Evolutionary conservation across 371 early-diverging fungal genomes (phyloP), one percentile per base, ranked within the genome.

Genomic region (Rhizopus delemar): DNA sequence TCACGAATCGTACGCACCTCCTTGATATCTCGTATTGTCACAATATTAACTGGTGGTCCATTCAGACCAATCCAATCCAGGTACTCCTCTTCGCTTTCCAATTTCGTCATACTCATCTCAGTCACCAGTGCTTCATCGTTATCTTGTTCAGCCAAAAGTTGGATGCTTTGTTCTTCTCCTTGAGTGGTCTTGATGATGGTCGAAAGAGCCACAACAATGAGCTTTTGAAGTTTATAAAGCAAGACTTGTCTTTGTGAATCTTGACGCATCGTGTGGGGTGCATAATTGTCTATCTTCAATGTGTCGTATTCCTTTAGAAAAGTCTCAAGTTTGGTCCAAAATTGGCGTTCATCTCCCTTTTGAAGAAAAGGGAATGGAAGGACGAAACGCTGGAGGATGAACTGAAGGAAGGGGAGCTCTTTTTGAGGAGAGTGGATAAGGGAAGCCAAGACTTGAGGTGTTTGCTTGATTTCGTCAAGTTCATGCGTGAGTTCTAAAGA

Each of bases 361-460:
- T 73, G 74, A 3, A 79, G 54, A 6, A 79, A 57, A 34, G 80
- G 80, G 36, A 79, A 79, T 31, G 71, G 66, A 8, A 65, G 56
- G 6, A 79, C 60, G 46, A 68, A 70, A 33, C 66, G 54, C 8
- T 67, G 62, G 49, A 69, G 67, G 13, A 76, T 33, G 38, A 69
- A 76, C 3, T 63, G 63, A 8, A 79, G 46, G 39, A 79, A 74
- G 16, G 81, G 81, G 15, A 53, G 56, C 8, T 57, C 48, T n/a
- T 49, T 49, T 11, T 15, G 32, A 5, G 41, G 13, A 9, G 52
- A 31, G 5, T 59, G 43, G 2, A 59, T n/a, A 4, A 62, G 36
- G 52, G 31, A 28, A 8, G 51, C 43, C 3, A 58, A 11, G 12
- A 55, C 12, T 36, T 51, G 13, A 2, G 31, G 50, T 2, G 39